Conservation (phyloP, 306 rosid species). For the Cucurbita ficifolia region DNA sequence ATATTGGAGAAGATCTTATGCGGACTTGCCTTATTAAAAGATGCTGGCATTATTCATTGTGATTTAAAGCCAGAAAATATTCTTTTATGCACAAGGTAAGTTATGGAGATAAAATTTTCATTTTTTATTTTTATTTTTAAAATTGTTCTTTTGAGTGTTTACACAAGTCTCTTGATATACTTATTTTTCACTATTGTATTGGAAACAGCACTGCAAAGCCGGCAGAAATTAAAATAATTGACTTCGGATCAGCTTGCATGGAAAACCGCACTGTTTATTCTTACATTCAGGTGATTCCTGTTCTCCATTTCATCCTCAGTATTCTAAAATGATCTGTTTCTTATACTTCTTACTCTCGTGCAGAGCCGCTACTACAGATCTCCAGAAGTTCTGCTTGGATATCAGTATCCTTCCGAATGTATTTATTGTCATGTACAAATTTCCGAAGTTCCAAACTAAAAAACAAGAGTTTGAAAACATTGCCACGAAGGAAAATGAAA, state of each 20-base stretch:
- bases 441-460: background rate
- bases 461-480: background rate
- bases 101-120: constrained; percentile 8
- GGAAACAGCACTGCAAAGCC: constrained; percentile 51
- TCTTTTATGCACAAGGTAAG: constrained; percentile 78
- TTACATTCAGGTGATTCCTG: constrained; percentile 71
- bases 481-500: background rate
- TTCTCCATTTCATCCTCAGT: constrained; percentile 7
- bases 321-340: constrained; percentile 9
- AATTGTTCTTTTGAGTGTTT: background rate
- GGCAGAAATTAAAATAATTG: constrained; percentile 86
- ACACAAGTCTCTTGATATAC: background rate
- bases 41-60: constrained; percentile 97
- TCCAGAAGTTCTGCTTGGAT: constrained; percentile 98
- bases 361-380: constrained; percentile 99
- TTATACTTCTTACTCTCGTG: constrained; percentile 16
- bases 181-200: constrained; percentile 14
- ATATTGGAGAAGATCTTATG: constrained; percentile 52
- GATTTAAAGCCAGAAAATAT: constrained; percentile 99
- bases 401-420: constrained; percentile 78
- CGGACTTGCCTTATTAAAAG: constrained; percentile 78
- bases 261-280: constrained; percentile 98
- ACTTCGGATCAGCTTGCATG: constrained; percentile 99
- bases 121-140: background rate
- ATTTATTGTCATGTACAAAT: background rate